Evolutionary conservation across 352 stramenopile genomes (phyloP).

Genomic region (Pythium diclinum): DNA sequence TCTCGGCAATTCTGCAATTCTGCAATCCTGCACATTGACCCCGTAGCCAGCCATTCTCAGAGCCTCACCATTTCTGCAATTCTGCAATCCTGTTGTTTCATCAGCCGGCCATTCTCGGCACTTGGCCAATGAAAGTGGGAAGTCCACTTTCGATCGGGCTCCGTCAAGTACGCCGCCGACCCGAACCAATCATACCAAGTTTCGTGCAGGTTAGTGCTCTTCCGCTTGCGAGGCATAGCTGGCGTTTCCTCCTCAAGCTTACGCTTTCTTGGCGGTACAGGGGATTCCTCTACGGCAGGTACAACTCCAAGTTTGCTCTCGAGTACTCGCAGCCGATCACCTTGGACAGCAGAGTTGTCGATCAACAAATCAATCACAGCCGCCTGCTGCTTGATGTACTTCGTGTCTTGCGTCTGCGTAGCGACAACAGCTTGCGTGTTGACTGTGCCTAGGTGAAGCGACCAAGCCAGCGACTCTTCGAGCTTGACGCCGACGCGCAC

Average conservation of each 20-base stretch:
- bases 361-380: conserved; percentile 16
- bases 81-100: too few relatives aligned
- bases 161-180: not conserved
- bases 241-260: not conserved
- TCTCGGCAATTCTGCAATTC: too few relatives aligned
- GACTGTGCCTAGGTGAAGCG: not conserved
- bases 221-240: not conserved
- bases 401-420: not conserved
- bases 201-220: conserved; percentile 5
- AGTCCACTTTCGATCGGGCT: not conserved
- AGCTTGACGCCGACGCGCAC: not conserved
- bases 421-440: not conserved
- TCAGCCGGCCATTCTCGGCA: too few relatives aligned
- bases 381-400: not conserved
- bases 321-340: not conserved
- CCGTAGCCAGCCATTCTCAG: too few relatives aligned
- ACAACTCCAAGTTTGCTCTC: not conserved
- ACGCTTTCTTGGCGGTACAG: not conserved
- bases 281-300: not conserved
- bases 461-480: conserved; percentile 1
- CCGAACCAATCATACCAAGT: conserved; percentile 6
- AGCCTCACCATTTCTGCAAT: too few relatives aligned
- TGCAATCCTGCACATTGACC: too few relatives aligned
- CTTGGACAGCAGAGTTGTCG: not conserved
- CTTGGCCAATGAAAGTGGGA: too few relatives aligned